Percentiles rank a stretch among this genome's conserved stretches.
These are phyloP conservation scores for Barnettozyma populi DNA, from an alignment of 805 yeast species.

Conservation along the genomic window DNA sequence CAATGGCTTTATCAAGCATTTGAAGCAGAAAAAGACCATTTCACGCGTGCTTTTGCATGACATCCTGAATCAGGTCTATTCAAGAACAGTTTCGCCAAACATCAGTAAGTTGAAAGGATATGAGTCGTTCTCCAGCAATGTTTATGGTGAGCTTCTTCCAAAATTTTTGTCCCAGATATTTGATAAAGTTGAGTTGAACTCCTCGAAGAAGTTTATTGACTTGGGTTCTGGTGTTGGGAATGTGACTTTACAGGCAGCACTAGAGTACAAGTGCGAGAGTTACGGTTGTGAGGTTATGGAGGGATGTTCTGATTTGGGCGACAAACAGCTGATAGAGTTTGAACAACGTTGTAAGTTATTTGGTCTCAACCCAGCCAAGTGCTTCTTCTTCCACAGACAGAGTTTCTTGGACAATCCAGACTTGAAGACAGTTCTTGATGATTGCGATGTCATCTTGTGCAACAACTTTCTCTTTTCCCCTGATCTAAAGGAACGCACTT, in stretches of 20 bases:
- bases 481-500: conserved; percentile 62
- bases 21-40: conserved; percentile 27
- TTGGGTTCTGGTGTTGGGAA: conserved; percentile 95
- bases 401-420: conserved; percentile 64
- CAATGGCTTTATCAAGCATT: conserved; percentile 27
- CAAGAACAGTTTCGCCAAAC: conserved; percentile 74
- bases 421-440: conserved; percentile 49
- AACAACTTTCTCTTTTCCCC: conserved; percentile 83
- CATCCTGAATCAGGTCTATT: conserved; percentile 63
- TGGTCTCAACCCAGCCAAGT: conserved; percentile 57
- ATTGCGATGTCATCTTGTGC: conserved; percentile 67
- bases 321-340: conserved; percentile 54
- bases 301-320: conserved; percentile 67
- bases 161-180: conserved; percentile 65
- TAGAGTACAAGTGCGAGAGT: conserved; percentile 78
- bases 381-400: conserved; percentile 55
- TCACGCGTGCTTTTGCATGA: conserved; percentile 54
- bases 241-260: conserved; percentile 82
- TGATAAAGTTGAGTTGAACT: conserved; percentile 47
- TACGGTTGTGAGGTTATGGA: conserved; percentile 91
- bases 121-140: conserved; percentile 84
- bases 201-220: conserved; percentile 66
- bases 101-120: conserved; percentile 59
- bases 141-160: conserved; percentile 88
- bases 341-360: conserved; percentile 50